Base-by-base conservation (phyloP, 768 basidiomycete species). In the Collybia mongolica region DNA sequence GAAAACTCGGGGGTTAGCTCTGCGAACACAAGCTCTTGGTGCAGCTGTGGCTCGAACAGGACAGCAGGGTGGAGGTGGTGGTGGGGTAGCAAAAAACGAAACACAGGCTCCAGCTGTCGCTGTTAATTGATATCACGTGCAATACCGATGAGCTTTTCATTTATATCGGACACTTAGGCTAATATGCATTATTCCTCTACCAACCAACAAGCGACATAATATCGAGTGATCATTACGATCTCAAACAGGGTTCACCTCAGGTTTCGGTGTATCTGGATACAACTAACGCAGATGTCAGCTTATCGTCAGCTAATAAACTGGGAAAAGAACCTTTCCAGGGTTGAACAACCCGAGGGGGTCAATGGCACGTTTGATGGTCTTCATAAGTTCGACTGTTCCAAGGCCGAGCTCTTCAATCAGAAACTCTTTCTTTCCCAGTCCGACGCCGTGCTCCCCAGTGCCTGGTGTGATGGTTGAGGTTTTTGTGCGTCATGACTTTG, bases 21-120 rank as follows among this genome's bases (percentile, higher is more conserved):
- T 97, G 69, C 85, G 95, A 48, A 93, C 93, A 0, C 93, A 94
- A 63, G 93, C 90, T 1, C 69, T 97, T 45, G 90, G 92, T 1
- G 87, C 88, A 14, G 91, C 93, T 18, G 70, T 78, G 22, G 59
- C 72, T 15, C 67, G 77, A 8, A 59, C 72, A 22, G 68, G 62
- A n/a, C 61, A 61, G 48, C 59, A 54, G 28, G 36, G 39, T 41
- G 51, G 49, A 44, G 51, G 35, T 26, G 49, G 28, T 45, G 17
- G 32, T 5, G 53, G 39, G 11, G 41, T 46, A 17, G 47, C 52
- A 17, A 60, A 57, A 46, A 46, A 50, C 45, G 62, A 60, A 40
- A 44, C 49, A 29, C 45, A 49, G 43, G 53, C 59, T 2, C 55
- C 60, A 36, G 53, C 59, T 36, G 55, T 66, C 44, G 55, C 63